These are phyloP conservation scores for Boletus edulis DNA, from an alignment of 768 basidiomycete species.

Conservation along the genomic window DNA sequence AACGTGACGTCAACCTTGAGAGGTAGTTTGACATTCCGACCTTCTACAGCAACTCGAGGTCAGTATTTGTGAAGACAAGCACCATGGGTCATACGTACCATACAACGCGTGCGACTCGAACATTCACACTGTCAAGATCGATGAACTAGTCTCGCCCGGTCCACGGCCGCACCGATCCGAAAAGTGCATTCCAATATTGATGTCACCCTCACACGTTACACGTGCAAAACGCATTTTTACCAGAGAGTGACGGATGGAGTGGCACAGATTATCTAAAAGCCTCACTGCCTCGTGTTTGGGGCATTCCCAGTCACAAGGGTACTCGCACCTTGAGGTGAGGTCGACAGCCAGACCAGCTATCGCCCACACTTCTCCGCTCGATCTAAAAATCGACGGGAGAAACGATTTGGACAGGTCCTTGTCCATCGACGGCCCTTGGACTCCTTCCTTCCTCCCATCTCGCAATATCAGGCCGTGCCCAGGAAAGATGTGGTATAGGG, in stretches of 20 bases:
- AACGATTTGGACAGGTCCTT: neutral
- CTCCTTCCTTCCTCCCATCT: neutral
- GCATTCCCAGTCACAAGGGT: slow-evolving; percentile 19
- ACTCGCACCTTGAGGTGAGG: slow-evolving; percentile 8
- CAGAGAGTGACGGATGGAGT: slow-evolving; percentile 14
- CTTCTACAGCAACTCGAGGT: no score
- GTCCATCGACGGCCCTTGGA: neutral
- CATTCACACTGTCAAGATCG: no score
- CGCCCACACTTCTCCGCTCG: neutral
- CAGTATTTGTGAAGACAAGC: no score
- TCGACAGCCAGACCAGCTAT: neutral
- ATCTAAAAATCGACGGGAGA: neutral
- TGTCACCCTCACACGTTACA: slow-evolving; percentile 11
- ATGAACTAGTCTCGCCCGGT: neutral
- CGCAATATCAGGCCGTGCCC: neutral
- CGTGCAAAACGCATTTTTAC: slow-evolving; percentile 23
- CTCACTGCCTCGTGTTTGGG: slow-evolving; percentile 25
- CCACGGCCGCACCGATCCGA: slow-evolving; percentile 11
- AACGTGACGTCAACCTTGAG: no score
- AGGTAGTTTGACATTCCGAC: no score
- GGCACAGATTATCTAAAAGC: slow-evolving; percentile 28
- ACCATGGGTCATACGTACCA: no score
- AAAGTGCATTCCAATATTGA: neutral
- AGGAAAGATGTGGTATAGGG: slow-evolving; percentile 23
- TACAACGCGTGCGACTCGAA: no score